A percentile compares a stretch with the other conserved stretches of the same genome.
These are phyloP conservation scores for Halophytophthora polymorphica DNA, from an alignment of 352 stramenopile genomes.

Conservation along the genomic window DNA sequence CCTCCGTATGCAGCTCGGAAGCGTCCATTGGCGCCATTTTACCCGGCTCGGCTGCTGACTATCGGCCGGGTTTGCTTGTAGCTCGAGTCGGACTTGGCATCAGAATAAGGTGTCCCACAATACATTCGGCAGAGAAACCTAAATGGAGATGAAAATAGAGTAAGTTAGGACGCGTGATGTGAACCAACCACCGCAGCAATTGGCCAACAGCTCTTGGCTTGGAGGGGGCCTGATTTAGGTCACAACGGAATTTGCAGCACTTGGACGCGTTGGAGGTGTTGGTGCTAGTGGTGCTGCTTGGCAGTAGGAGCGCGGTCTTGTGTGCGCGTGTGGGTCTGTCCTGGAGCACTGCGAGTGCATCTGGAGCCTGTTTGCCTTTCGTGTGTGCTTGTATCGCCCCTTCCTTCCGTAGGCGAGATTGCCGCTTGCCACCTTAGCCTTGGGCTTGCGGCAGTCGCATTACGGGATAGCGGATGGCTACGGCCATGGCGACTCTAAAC, in stretches of 20 bases:
- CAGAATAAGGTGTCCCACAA: not conserved
- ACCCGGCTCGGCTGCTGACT: not conserved
- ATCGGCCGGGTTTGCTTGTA: constrained; percentile 2
- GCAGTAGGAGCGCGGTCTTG: too few species aligned
- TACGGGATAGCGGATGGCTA: constrained; percentile 64
- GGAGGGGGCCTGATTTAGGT: too few species aligned
- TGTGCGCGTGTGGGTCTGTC: too few species aligned
- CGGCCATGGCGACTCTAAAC: constrained; percentile 84
- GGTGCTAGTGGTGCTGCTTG: not conserved
- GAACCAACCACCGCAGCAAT: constrained; percentile 16
- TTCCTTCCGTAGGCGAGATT: constrained; percentile 59
- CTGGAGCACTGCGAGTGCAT: constrained; percentile 1
- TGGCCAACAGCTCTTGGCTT: not conserved
- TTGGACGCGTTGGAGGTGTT: not conserved
- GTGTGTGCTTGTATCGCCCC: constrained; percentile 8
- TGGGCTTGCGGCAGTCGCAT: constrained; percentile 81
- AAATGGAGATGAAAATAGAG: not conserved
- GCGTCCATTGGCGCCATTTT: constrained; percentile 35
- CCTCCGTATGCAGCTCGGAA: not conserved
- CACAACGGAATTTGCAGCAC: constrained; percentile 28
- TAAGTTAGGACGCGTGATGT: constrained; percentile 5
- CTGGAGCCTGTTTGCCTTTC: constrained; percentile 5
- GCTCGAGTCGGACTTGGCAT: too few species aligned
- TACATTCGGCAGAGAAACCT: not conserved
- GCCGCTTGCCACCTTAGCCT: constrained; percentile 70